phyloP scores from a whole-genome alignment of 306 rosid genomes.

The Cyclanthera cordifolia region DNA sequence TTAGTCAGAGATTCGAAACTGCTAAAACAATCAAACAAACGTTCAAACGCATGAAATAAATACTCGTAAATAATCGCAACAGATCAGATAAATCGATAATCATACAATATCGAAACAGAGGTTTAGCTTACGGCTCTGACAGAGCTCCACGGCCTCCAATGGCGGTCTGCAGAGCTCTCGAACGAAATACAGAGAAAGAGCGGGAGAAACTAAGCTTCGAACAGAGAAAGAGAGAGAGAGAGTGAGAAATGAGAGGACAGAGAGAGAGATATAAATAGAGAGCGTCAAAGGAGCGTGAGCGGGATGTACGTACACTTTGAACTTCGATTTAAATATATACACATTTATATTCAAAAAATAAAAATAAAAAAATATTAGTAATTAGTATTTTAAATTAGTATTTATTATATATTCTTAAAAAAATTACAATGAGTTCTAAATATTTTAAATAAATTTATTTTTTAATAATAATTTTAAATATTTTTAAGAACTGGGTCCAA shows the following conservation, averaged over 20 bases:
- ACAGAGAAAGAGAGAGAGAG: not conserved
- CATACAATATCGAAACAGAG: not conserved
- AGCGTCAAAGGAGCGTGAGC: slow-evolving; percentile 30
- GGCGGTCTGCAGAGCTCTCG: slow-evolving; percentile 19
- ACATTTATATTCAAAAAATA: too few species aligned
- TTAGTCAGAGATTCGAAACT: slow-evolving; percentile 12
- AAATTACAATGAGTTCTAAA: too few species aligned
- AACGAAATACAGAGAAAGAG: not conserved
- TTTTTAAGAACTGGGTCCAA: too few species aligned
- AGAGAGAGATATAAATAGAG: not conserved
- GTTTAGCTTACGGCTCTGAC: slow-evolving; percentile 23
- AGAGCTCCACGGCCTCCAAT: slow-evolving; percentile 31
- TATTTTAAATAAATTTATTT: too few species aligned
- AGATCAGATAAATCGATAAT: not conserved
- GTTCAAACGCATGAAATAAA: slow-evolving; percentile 9
- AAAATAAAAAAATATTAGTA: too few species aligned
- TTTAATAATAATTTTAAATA: too few species aligned
- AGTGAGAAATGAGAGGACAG: slow-evolving; percentile 4
- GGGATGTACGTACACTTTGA: slow-evolving; percentile 58
- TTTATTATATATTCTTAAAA: too few species aligned
- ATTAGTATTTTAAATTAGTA: too few species aligned
- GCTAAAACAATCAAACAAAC: not conserved
- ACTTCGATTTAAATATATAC: slow-evolving; percentile 25
- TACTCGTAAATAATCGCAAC: not conserved
- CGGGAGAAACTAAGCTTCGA: slow-evolving; percentile 6